phyloP scores from a whole-genome alignment of 352 stramenopile genomes.

The Aphanomyces euteiches region DNA sequence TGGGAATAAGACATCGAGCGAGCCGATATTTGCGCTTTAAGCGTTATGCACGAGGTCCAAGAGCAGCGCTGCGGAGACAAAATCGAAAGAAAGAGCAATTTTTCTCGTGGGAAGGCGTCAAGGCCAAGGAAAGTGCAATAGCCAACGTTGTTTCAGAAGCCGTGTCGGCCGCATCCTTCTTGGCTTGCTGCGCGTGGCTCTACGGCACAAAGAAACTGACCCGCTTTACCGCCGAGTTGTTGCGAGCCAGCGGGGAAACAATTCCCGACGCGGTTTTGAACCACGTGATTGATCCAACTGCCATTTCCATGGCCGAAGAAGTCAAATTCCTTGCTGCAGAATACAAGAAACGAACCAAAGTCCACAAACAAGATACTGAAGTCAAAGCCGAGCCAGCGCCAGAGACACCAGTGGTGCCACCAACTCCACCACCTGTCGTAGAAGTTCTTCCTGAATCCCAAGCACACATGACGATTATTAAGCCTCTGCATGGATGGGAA shows the following conservation, averaged over 20 bases:
- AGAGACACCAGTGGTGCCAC: neutral
- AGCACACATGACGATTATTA: constrained; percentile 42
- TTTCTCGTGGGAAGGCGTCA: constrained; percentile 68
- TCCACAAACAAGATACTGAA: neutral
- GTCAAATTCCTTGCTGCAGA: constrained; percentile 9
- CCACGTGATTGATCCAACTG: constrained; percentile 11
- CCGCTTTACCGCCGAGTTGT: constrained; percentile 12
- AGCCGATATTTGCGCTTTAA: constrained; percentile 83
- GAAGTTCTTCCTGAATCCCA: constrained; percentile 1
- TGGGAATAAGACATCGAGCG: constrained; percentile 71
- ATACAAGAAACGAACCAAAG: constrained; percentile 11
- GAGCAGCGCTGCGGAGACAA: constrained; percentile 49
- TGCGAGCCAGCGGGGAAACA: constrained; percentile 1
- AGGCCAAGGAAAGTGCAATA: constrained; percentile 59
- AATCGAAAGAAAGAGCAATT: constrained; percentile 69
- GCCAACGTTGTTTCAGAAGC: constrained; percentile 72
- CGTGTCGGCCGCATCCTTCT: constrained; percentile 65
- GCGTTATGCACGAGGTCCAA: constrained; percentile 67
- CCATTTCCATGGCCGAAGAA: constrained; percentile 18
- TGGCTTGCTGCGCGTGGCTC: constrained; percentile 48
- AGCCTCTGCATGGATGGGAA: constrained; percentile 48
- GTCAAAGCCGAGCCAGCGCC: neutral
- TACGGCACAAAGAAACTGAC: constrained; percentile 25
- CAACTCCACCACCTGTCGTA: neutral
- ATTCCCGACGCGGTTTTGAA: constrained; percentile 12